Evolutionary conservation across 805 yeast species (phyloP), one percentile per base, ranked within the genome.

Genomic region (Starmerella stellata): DNA sequence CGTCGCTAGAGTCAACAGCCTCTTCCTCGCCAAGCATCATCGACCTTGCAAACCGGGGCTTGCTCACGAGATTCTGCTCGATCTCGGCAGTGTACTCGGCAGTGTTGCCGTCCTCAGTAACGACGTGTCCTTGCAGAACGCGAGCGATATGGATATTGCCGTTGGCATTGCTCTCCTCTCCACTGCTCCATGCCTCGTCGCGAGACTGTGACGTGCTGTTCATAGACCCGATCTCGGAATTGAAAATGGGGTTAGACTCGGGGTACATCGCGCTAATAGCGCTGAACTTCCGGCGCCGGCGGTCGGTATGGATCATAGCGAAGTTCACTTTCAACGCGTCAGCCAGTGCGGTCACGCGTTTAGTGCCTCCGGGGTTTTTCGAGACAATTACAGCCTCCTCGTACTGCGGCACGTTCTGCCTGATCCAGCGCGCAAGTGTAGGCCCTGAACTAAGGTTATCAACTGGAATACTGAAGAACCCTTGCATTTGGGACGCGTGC

Each of bases 311-410:
- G 49, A 92, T 87, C 96, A 90, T 87, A 43, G 98, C 99, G 56
- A 90, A 90, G 59, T 90, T 83, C 49, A 90, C 80, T 61, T 87
- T 87, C 51, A 90, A 68, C 29, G 92, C 74, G 62, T 92, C 98
- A n/a, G 98, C 98, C 51, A 90, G 66, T 1, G 95, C 85, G 16
- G 99, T 90, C 38, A 90, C 99, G 49, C 98, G 72, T 58, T 90
- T 90, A 17, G 99, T 85, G 40, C 98, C 98, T 46, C 98, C 99
- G 17, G 99, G 96, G 61, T 90, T 90, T 58, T 90, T 90, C n/a
- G 95, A 83, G 11, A 90, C 98, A 39, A 90, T 93, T 20, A 92
- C 98, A 2, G 94, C 87, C 44, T 76, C 75, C 50, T 72, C 66
- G 66, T 80, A 82, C 54, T 87, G 82, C 28, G 75, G 74, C 36